Evolutionary conservation across 805 yeast genomes (phyloP), one percentile per base, ranked within the genome.

Genomic region (Lipomyces starkeyi): DNA sequence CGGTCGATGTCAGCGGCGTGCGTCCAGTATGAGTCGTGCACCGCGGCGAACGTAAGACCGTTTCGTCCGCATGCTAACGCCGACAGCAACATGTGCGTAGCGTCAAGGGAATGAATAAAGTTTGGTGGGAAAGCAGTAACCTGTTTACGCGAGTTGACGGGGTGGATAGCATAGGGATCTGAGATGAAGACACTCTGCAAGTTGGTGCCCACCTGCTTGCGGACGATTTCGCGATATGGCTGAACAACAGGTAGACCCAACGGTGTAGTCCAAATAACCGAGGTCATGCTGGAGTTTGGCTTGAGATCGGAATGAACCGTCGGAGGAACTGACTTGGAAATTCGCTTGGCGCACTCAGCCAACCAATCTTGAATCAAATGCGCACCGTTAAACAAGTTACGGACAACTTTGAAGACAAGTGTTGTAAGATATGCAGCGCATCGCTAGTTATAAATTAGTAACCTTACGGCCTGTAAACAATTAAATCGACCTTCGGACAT

Each of bases 261-360:
- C 0, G 99, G 98, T 0, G 98, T 90, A 0, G 99, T 95, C 99
- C 99, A 95, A 73, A 95, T 92, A 7, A 95, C 97, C 3, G 97
- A 87, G 0, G 97, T 87, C 84, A 91, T 86, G 3, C 89, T 89
- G 60, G 83, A 83, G 63, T 83, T 85, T 14, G 37, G 54, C 11
- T 56, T 58, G 11, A 53, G 20, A 11, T 64, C 63, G 5, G 58
- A 56, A 8, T 85, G 88, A 58, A 85, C 81, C 73, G 89, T 93
- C 14, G 91, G 78, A 58, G 94, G 83, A 20, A 91, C 86, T 3
- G 96, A 88, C 74, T 89, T 89, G 13, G 94, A 84, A 70, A 95
- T 91, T 67, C 89, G 82, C 71, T 85, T 86, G 2, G 98, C 97
- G 67, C 93, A 87, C 67, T 90, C 88, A 3, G 92, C 97, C 55